These are phyloP conservation scores for Rhododendron mucronatum DNA, from an alignment of 148 eudicot genomes.

Conservation along the genomic window DNA sequence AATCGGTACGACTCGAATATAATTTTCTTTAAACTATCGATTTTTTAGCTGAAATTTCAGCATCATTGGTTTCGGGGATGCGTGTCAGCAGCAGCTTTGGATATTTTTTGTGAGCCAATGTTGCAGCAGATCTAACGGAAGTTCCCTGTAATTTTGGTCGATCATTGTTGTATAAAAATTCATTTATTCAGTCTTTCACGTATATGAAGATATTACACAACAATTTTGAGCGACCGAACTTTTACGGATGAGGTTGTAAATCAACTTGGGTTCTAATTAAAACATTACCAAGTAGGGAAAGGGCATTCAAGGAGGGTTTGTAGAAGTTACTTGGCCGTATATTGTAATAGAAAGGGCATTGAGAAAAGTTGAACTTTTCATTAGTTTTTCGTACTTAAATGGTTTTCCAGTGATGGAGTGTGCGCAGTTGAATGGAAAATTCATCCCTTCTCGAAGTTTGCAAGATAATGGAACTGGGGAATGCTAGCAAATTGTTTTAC, in stretches of 20 bases:
- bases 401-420: not conserved
- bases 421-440: not conserved
- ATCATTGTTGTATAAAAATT: not conserved
- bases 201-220: not conserved
- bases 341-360: not conserved
- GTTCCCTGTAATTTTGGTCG: not conserved
- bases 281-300: not conserved
- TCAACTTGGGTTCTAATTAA: not conserved
- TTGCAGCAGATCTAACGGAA: not conserved
- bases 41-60: not conserved
- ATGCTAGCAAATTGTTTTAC: not conserved
- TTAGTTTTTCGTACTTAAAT: not conserved
- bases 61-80: not conserved
- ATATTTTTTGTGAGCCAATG: not conserved
- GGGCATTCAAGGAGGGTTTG: not conserved
- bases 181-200: not conserved
- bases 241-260: not conserved
- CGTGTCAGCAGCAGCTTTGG: conserved; percentile 5
- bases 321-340: not conserved
- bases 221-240: not conserved
- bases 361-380: not conserved
- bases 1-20: not conserved
- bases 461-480: not conserved
- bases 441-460: too few species aligned
- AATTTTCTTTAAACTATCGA: not conserved